Evolutionary conservation across 768 basidiomycete species (phyloP).

Genomic region (Boletus tylopilopsis): DNA sequence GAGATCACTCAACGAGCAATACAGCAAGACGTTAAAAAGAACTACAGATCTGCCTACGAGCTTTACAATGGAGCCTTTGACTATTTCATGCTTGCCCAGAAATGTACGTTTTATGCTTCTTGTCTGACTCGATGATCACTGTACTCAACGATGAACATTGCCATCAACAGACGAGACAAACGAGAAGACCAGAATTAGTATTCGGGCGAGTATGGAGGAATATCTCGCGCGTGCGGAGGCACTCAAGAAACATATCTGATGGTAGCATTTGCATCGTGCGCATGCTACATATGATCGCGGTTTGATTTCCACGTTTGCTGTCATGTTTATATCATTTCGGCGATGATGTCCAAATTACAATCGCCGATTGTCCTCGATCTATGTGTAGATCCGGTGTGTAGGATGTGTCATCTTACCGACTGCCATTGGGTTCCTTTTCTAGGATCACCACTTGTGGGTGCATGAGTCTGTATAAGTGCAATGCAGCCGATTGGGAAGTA

Average conservation of each 20-base stretch:
- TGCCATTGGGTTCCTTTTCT: too few species aligned
- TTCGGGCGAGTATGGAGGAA: conserved; percentile 80
- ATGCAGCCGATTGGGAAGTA: too few species aligned
- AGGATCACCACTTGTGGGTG: too few species aligned
- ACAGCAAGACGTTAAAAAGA: conserved; percentile 84
- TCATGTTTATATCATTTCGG: too few species aligned
- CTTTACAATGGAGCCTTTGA: conserved; percentile 90
- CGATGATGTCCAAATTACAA: too few species aligned
- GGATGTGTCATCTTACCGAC: too few species aligned
- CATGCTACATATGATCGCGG: too few species aligned
- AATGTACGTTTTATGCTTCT: conserved; percentile 47
- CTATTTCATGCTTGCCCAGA: conserved; percentile 95
- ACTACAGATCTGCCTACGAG: conserved; percentile 90
- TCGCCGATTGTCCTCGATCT: too few species aligned
- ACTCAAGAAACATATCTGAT: conserved; percentile 56
- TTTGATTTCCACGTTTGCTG: too few species aligned
- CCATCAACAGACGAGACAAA: conserved; percentile 67
- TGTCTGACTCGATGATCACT: too few species aligned
- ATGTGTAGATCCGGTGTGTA: too few species aligned
- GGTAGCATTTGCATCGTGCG: not conserved
- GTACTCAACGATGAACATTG: not conserved
- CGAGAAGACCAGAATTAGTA: conserved; percentile 78
- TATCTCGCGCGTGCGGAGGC: conserved; percentile 89
- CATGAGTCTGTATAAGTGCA: too few species aligned
- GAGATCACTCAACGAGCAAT: conserved; percentile 87